Base-by-base conservation (phyloP, 2,329 filamentous ascomycete species). In the Verticillium tricorpus region DNA sequence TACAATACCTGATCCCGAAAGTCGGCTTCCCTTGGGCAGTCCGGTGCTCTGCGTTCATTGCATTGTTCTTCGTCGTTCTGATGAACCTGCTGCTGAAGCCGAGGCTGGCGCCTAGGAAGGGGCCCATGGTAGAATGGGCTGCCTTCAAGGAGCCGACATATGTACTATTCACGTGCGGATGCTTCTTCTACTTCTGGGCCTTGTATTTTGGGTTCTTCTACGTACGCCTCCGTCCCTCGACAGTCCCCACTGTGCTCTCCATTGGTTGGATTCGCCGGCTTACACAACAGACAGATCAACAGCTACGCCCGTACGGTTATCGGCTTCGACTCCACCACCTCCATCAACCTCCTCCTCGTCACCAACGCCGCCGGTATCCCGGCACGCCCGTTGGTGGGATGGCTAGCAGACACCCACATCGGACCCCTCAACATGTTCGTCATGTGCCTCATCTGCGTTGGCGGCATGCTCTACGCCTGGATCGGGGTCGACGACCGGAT, bases 21-120 rank as follows among this genome's bases (percentile, higher is more conserved):
- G 77, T 89, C 34, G 87, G 87, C 0, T 90, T 89, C 65, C 76
- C 78, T 0, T 89, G 87, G 86, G 87, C 88, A 0, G 80, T 88
- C n/a, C 77, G 87, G 0, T 79, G 82, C 0, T 78, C 89, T 64
- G 87, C 83, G 0, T 82, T 90, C 59, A 79, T 90, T 35, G 84
- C 85, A 31, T 65, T 89, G 2, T 79, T 74, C 0, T 76, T 68
- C 0, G 73, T 78, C 0, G 67, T 77, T 4, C 70, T 78, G 1
- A 67, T 81, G 19, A 61, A 80, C 11, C 6, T 61, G 2, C 76
- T 82, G 37, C 73, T 81, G n/a, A 78, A 76, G 62, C 78, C 82
- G 22, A 76, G 82, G 9, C 67, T 85, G 12, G 78, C 78, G 1
- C 79, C 80, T 1, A 75, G 81, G 25, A 80, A 74, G n/a, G 82